These are phyloP conservation scores for Dothidotthia symphoricarpi DNA, from an alignment of 2,329 filamentous ascomycete species.

Conservation along the genomic window DNA sequence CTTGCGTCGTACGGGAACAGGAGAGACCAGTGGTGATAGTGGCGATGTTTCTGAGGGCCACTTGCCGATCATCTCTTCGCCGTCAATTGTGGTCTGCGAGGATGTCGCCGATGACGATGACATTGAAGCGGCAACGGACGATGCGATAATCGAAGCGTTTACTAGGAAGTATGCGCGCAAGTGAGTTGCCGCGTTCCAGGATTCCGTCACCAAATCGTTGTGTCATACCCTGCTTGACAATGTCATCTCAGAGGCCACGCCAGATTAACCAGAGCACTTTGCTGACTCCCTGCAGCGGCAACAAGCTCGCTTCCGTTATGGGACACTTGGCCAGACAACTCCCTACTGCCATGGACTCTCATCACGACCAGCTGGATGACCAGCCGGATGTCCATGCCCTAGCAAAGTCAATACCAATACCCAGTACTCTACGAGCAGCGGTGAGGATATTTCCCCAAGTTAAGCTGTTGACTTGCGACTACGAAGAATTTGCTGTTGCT, in stretches of 20 bases:
- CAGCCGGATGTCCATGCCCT: not conserved
- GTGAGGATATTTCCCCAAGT: constrained; percentile 24
- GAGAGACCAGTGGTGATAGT: constrained; percentile 11
- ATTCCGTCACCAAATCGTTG: not conserved
- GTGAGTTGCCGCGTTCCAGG: constrained; percentile 6
- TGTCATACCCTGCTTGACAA: not conserved
- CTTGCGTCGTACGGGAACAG: constrained; percentile 20
- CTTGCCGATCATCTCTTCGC: not conserved
- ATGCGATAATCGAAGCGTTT: constrained; percentile 12
- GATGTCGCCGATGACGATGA: not conserved
- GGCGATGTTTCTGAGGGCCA: constrained; percentile 4
- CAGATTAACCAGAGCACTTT: not conserved
- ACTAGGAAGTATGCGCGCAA: constrained; percentile 14
- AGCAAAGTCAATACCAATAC: constrained; percentile 1
- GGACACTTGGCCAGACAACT: constrained; percentile 16
- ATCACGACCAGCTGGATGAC: constrained; percentile 5
- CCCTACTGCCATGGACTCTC: constrained; percentile 15
- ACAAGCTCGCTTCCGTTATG: constrained; percentile 14
- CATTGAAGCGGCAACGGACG: constrained; percentile 4
- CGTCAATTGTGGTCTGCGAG: constrained; percentile 1
- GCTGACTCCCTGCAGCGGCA: constrained; percentile 10
- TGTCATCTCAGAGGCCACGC: not conserved
- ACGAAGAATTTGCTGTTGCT: constrained; percentile 30
- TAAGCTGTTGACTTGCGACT: constrained; percentile 17
- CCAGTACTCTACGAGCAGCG: constrained; percentile 22